Base-by-base conservation (phyloP, 352 stramenopile genomes). In the Phytophthora agathidicida region DNA sequence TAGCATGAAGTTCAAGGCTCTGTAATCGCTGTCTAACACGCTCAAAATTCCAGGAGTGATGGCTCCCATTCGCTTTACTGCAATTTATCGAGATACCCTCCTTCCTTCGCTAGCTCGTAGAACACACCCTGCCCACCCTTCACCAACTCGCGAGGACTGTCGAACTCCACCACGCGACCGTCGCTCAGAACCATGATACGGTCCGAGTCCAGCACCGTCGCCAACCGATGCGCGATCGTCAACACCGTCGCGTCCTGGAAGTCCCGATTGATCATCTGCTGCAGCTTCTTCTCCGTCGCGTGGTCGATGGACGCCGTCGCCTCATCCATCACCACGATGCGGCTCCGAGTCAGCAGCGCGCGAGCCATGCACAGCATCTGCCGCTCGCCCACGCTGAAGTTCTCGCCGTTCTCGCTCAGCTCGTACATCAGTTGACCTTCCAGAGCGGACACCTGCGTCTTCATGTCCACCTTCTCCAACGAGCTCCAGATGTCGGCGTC, bases 291-390 rank as follows among this genome's bases (percentile, higher is more conserved):
- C 70, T 97, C 88, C 28, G 33, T 54, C 20, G 53, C 43, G 32
- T 54, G 32, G 43, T 61, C 53, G 13, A 54, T 54, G 11, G 42
- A 54, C 16, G 53, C 42, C 10, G 43, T 61, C 1, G 93, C 94
- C 72, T 98, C 96, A 56, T 99, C 96, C 73, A 98, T 94, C 5
- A 98, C 64, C 19, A 99, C 64, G 33, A 98, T 92, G 20, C 56
- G 44, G 17, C 85, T 87, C 28, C 94, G 78, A 5, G 73, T 69
- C 7, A 98, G 62, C 41, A 98, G 67, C 8, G 94, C 94, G 39
- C 96, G 68, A 38, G 86, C 96, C 47, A 99, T 77, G 58, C 89
- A 97, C 7, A 98, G 57, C 14, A 98, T 68, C 68, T 98, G 93
- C 4, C 92, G 65, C 68, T 98, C 87, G 7, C 96, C 96, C 93